These are phyloP conservation scores for Carex myosuroides DNA, from an alignment of 176 grass and related monocot species.

Conservation along the genomic window DNA sequence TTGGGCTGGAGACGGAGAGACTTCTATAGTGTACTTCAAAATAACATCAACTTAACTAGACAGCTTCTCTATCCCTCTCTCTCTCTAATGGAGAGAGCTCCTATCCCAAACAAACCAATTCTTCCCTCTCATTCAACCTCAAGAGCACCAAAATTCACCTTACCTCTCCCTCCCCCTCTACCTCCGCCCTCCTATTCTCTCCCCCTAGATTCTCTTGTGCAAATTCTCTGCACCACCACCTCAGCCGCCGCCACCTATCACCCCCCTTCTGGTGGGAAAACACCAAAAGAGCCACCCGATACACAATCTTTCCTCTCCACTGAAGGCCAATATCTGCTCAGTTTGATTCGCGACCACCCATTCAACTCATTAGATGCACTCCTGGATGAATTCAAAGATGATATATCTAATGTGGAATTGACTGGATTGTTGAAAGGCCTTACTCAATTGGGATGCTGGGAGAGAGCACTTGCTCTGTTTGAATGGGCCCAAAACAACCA, in stretches of 20 bases:
- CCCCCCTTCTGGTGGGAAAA: slow-evolving; percentile 7
- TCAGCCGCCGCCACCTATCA: neutral
- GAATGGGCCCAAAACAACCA: slow-evolving; percentile 42
- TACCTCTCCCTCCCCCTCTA: slow-evolving; percentile 27
- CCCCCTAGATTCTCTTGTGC: slow-evolving; percentile 70
- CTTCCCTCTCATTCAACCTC: slow-evolving; percentile 20
- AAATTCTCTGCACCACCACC: slow-evolving; percentile 44
- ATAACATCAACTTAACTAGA: neutral
- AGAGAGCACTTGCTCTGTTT: slow-evolving; percentile 52
- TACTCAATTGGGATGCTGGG: slow-evolving; percentile 48
- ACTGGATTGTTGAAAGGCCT: slow-evolving; percentile 50
- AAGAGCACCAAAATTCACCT: slow-evolving; percentile 13
- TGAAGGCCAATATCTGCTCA: slow-evolving; percentile 20
- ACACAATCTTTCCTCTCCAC: slow-evolving; percentile 35
- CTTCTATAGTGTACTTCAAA: neutral
- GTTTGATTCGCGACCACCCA: slow-evolving; percentile 18
- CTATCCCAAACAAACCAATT: slow-evolving; percentile 58
- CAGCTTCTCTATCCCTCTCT: neutral
- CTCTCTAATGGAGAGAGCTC: slow-evolving; percentile 47
- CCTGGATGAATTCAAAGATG: slow-evolving; percentile 28
- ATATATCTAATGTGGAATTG: slow-evolving; percentile 25
- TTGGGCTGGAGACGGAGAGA: neutral
- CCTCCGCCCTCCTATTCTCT: slow-evolving; percentile 30
- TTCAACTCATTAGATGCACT: slow-evolving; percentile 12
- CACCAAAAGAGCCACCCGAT: slow-evolving; percentile 20